Percentiles rank a stretch among this genome's conserved stretches.
Conservation (phyloP, 345 rosid genomes). For the Noccaea caerulescens region DNA sequence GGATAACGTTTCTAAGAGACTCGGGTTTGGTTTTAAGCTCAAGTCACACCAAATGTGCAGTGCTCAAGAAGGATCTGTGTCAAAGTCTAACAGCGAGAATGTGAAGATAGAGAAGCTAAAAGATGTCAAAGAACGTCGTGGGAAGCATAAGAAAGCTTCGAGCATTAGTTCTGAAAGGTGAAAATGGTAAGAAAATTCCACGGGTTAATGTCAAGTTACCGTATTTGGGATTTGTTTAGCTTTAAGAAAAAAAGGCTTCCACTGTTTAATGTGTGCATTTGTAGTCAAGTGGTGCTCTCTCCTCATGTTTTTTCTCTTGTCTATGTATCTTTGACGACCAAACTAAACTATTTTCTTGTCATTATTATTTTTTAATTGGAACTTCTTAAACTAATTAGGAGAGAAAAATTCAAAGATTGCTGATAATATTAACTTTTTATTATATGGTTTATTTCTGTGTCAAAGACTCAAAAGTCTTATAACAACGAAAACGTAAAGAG, state of each 20-base stretch:
- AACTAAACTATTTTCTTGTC: slow-evolving; percentile 16
- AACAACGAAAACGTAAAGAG: no score
- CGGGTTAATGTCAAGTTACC: slow-evolving; percentile 1
- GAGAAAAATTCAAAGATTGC: background rate
- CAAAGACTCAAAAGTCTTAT: no score
- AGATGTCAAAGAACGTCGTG: slow-evolving; percentile 58
- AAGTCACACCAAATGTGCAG: slow-evolving; percentile 95
- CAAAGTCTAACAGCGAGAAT: slow-evolving; percentile 60
- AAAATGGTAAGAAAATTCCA: slow-evolving; percentile 33
- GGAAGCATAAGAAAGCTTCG: slow-evolving; percentile 63
- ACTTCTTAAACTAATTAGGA: background rate
- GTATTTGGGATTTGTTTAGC: slow-evolving; percentile 26
- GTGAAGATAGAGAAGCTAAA: slow-evolving; percentile 64
- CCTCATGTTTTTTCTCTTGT: slow-evolving; percentile 13
- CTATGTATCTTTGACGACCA: slow-evolving; percentile 15
- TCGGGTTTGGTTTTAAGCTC: slow-evolving; percentile 68
- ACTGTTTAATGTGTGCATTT: slow-evolving; percentile 39
- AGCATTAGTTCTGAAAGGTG: slow-evolving; percentile 50
- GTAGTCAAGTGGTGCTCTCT: slow-evolving; percentile 28
- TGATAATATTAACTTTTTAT: no score
- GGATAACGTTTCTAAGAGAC: slow-evolving; percentile 65
- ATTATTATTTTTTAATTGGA: background rate
- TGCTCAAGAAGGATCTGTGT: slow-evolving; percentile 85
- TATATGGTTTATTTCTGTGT: no score
- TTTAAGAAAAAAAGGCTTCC: slow-evolving; percentile 20